Evolutionary conservation across 805 yeast species (phyloP).

Genomic region (Citeromyces nyonsensis): DNA sequence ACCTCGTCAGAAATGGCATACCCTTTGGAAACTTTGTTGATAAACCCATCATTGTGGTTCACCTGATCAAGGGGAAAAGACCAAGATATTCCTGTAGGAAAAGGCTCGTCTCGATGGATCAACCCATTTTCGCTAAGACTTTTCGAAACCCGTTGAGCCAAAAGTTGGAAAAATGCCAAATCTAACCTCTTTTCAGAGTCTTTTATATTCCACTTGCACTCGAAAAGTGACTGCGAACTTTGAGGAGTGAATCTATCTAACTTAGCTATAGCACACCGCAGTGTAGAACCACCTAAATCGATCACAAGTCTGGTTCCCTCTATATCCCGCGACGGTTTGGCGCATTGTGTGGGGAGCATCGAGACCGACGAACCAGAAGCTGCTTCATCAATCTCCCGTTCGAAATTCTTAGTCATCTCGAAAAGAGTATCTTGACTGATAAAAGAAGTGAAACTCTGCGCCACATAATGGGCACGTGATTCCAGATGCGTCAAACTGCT

Average conservation of each 20-base stretch:
- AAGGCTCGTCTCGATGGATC: slow-evolving; percentile 4
- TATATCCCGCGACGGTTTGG: slow-evolving; percentile 6
- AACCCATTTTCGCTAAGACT: slow-evolving; percentile 9
- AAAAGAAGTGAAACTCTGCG: background rate
- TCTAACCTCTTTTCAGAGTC: slow-evolving; percentile 23
- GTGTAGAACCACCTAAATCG: slow-evolving; percentile 45
- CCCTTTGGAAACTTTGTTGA: slow-evolving; percentile 48
- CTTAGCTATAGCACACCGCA: slow-evolving; percentile 19
- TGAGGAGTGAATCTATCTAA: slow-evolving; percentile 5
- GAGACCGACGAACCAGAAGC: slow-evolving; percentile 3
- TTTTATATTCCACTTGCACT: slow-evolving; percentile 17
- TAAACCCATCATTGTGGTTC: slow-evolving; percentile 23
- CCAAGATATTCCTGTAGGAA: slow-evolving; percentile 36
- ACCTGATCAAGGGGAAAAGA: slow-evolving; percentile 34
- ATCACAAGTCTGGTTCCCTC: slow-evolving; percentile 19
- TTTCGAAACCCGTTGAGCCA: slow-evolving; percentile 18
- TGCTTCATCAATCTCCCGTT: slow-evolving; percentile 1
- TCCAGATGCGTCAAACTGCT: too few species aligned
- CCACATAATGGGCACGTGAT: too few species aligned
- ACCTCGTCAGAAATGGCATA: slow-evolving; percentile 28
- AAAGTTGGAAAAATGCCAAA: slow-evolving; percentile 22
- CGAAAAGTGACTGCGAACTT: slow-evolving; percentile 7
- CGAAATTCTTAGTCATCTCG: background rate
- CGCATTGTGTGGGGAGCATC: slow-evolving; percentile 4
- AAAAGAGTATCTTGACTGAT: background rate